A percentile compares a stretch with the other conserved stretches of the same genome.
phyloP scores from a whole-genome alignment of 495 filamentous ascomycete species.

The Venustampulla echinocandica region DNA sequence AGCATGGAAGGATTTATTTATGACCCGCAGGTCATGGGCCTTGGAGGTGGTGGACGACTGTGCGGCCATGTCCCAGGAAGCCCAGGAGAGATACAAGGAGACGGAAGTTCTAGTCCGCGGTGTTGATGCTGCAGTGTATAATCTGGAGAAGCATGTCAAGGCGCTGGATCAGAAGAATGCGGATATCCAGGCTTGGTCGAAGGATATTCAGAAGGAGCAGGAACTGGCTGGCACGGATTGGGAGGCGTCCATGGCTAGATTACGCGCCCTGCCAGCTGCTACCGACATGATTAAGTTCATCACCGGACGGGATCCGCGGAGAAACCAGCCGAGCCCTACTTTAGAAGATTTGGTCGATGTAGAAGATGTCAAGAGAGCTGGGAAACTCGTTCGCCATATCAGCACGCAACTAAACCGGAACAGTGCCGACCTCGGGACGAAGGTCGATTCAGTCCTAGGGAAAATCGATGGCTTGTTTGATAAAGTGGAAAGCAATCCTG shows the following conservation, averaged over 20 bases:
- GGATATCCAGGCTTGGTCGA: conserved; percentile 65
- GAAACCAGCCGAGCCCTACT: conserved; percentile 38
- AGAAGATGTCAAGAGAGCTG: conserved; percentile 57
- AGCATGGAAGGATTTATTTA: conserved; percentile 77
- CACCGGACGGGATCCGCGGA: conserved; percentile 36
- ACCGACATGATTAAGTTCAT: conserved; percentile 44
- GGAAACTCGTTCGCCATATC: conserved; percentile 35
- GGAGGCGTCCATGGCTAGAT: conserved; percentile 55
- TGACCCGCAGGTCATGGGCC: conserved; percentile 67
- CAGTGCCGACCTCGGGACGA: conserved; percentile 38
- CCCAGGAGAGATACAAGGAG: conserved; percentile 47
- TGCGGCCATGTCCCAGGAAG: conserved; percentile 42
- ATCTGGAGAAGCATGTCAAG: conserved; percentile 69
- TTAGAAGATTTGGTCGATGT: conserved; percentile 66
- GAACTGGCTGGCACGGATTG: conserved; percentile 53
- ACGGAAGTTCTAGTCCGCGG: conserved; percentile 64
- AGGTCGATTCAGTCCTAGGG: conserved; percentile 34
- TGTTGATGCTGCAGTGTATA: conserved; percentile 68
- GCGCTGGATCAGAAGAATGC: conserved; percentile 62
- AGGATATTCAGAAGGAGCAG: conserved; percentile 64
- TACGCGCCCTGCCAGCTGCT: conserved; percentile 51
- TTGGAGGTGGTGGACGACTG: conserved; percentile 56
- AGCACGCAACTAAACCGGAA: conserved; percentile 37
- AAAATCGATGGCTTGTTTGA: conserved; percentile 41
- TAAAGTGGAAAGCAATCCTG: conserved; percentile 33